Base-by-base conservation (phyloP, 2,329 filamentous ascomycete species). In the Pyricularia pennisetigena region DNA sequence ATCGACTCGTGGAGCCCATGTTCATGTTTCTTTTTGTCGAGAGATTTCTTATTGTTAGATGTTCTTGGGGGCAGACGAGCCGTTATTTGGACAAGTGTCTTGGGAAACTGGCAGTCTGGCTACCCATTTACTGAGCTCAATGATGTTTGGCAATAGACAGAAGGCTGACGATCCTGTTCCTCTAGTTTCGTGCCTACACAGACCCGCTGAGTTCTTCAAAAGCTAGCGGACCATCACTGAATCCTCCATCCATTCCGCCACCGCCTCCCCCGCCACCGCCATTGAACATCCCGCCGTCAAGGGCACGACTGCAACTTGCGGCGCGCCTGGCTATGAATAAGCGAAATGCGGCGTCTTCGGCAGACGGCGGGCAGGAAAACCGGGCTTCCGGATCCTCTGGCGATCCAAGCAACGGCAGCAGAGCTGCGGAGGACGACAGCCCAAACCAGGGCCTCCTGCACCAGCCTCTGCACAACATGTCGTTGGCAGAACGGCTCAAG, bases 231-330 rank as follows among this genome's bases (percentile, higher is more conserved):
- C 76, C 78, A 59, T 82, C 83, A 28, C 77, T 86, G 72, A 82
- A 83, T 69, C 86, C 85, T 64, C 87, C 85, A 2, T 86, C 85
- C 14, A 83, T 87, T 65, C 85, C 80, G 3, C 85, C 86, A 7
- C 86, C 86, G 2, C 85, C 84, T 2, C 85, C 87, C 0, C 90
- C 90, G n/a, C 91, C 88, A 26, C 89, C 91, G 35, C 92, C 93
- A 14, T 82, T 97, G 74, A 95, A 94, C 76, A 88, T 94, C 49
- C 89, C 91, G 0, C 94, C 94, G 2, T 96, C 93, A 8, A 88
- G 94, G 67, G 94, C 94, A 8, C 88, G 94, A 66, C 85, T 93
- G 68, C 93, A 97, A 77, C 86, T 98, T n/a, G 94, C 93, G n/a
- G 91, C 92, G 14, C 88, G 94, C 14, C 84, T 98, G 74, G 87